Percentiles rank a stretch among this genome's conserved stretches.
Evolutionary conservation across 176 grass and related monocot genomes (phyloP).

Genomic region (Tuctoria greenei): DNA sequence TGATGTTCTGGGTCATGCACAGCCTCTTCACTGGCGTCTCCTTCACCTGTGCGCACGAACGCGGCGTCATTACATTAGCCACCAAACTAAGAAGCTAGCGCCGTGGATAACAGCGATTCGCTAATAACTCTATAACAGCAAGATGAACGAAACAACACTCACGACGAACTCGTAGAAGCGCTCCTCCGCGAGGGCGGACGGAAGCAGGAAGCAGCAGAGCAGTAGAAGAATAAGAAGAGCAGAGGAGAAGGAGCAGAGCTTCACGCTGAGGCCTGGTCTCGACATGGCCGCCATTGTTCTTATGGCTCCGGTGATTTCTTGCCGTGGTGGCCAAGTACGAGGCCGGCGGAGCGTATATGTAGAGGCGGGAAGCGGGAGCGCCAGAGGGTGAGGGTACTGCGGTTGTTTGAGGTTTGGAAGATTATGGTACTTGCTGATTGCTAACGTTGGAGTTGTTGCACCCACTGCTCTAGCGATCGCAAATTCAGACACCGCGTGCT

Average conservation of each 20-base stretch:
- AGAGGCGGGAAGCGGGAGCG: not conserved
- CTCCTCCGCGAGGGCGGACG: conserved; percentile 50
- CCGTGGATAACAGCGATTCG: too few relatives aligned
- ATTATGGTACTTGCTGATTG: conserved; percentile 41
- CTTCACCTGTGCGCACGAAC: conserved; percentile 54
- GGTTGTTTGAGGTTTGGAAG: conserved; percentile 75
- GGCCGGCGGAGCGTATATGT: conserved; percentile 13
- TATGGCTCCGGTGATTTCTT: not conserved
- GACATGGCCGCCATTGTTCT: conserved; percentile 15
- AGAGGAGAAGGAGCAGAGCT: conserved; percentile 7
- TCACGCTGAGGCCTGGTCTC: conserved; percentile 8
- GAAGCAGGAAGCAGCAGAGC: conserved; percentile 36
- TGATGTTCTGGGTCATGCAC: conserved; percentile 66
- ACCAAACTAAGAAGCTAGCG: not conserved
- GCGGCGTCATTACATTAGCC: not conserved
- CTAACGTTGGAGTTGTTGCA: conserved; percentile 48
- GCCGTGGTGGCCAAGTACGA: conserved; percentile 27
- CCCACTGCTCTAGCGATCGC: conserved; percentile 42
- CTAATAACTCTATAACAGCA: not conserved
- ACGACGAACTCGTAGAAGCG: conserved; percentile 88
- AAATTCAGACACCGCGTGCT: not conserved
- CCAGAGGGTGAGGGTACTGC: not conserved
- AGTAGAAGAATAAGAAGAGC: conserved; percentile 30
- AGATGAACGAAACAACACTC: not conserved
- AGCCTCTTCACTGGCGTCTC: conserved; percentile 74